Percentiles rank a stretch among this genome's conserved stretches.
phyloP scores from a whole-genome alignment of 192 early-diverging fungal species.

The Backusella luteola region DNA sequence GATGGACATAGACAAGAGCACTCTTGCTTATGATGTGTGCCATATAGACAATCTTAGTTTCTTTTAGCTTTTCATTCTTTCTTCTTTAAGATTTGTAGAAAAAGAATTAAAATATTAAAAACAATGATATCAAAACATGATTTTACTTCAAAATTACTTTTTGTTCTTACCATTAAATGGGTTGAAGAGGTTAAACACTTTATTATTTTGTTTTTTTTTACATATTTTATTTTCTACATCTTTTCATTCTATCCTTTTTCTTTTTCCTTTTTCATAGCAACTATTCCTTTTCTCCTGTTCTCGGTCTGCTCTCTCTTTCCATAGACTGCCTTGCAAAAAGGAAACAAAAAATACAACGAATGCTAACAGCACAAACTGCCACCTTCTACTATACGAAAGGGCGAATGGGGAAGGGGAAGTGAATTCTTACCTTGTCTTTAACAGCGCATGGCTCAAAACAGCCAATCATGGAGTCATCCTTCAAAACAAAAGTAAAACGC shows the following conservation, averaged over 20 bases:
- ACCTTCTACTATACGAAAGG: not conserved
- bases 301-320: not conserved
- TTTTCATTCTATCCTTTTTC: not conserved
- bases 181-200: not conserved
- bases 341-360: not conserved
- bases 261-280: not conserved
- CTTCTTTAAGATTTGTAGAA: not conserved
- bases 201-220: not conserved
- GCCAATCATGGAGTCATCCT: constrained; percentile 15
- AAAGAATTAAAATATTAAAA: not conserved
- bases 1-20: not conserved
- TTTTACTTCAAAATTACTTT: not conserved
- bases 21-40: not conserved
- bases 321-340: not conserved
- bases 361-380: not conserved
- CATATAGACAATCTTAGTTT: not conserved
- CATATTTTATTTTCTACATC: not conserved
- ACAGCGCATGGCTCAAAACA: constrained; percentile 17
- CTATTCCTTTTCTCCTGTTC: not conserved
- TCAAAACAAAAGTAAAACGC: constrained; percentile 32
- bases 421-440: constrained; percentile 39
- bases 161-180: constrained; percentile 2
- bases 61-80: not conserved
- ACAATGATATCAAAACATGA: not conserved
- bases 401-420: not conserved